Base-by-base conservation (phyloP, 2,329 filamentous ascomycete species). In the Arthrobotrys conoides region DNA sequence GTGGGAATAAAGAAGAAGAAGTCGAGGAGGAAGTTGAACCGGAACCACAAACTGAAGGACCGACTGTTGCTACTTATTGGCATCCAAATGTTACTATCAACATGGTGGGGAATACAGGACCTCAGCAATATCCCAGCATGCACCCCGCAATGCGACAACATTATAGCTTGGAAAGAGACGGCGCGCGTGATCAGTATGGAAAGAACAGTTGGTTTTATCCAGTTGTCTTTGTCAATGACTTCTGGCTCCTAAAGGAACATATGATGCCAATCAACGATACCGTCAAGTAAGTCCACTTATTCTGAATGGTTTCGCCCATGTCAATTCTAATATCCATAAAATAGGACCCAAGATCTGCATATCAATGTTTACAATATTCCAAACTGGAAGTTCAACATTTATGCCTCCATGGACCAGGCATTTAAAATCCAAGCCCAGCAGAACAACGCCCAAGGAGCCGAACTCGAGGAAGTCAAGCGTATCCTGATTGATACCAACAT, bases 391-490 rank as follows among this genome's bases (percentile, higher is more conserved):
- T 98, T 97, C 86, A 91, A 90, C 83, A 86, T 96, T 41, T 89
- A 97, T 85, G 89, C 95, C 0, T 92, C 91, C 72, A 89, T 98
- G 82, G 96, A 99, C 83, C 90, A 94, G 82, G 94, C 92, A 82
- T 91, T 94, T 82, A 97, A 96, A 85, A 90, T 96, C 55, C 91
- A 93, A 83, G 92, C 92, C 64, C 93, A 94, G 55, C 81, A 81
- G 18, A 79, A 91, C 41, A 92, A 92, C 70, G 92, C 94, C 72
- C 96, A 98, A 83, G 96, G 96, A 49, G 93, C 89, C 72, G 96
- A 99, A 85, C 93, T 98, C 82, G 96, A 99, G 84, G 93, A 97
- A 89, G 91, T 99, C 87, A 99, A 99, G 87, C 92, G 96, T 83
- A 92, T 98, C 59, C 88, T 99, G 46, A 88, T 98, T 44, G 93